Evolutionary conservation across 2,329 filamentous ascomycete species (phyloP), one percentile per base, ranked within the genome.

Genomic region (Sclerotinia sclerotiorum): DNA sequence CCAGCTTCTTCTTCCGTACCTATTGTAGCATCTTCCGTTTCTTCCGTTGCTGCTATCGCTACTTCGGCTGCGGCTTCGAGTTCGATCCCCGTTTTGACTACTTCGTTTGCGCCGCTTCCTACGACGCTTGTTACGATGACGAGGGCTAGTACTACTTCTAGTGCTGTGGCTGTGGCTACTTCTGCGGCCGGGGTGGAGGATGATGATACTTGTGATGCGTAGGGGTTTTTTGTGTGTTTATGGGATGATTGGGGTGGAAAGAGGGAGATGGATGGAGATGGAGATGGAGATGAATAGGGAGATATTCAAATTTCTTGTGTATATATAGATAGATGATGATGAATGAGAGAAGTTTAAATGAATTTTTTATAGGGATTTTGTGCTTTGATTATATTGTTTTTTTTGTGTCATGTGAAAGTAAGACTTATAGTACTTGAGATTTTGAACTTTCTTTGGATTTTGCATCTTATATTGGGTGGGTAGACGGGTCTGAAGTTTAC

Each of bases 181-280:
- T 24, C 46, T 46, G 42, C 57, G 13, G 24, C 65, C 0, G 5
- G 39, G n/a, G 65, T 8, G 17, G 65, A 35, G 2, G 56, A 54
- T 62, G 55, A 61, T 19, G 57, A 68, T 24, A 17, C 57, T 39
- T 68, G 65, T n/a, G 65, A 56, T 27, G 57, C 57, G 27, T 68
- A 63, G 63, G 39, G 17, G 7, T 5, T 49, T 13, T 21, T 11
- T 13, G 19, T 32, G 56, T 32, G 21, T n/a, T 21, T 46, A 29
- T 46, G 27, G 24, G 44, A 17, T 27, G 49, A 13, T 11, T 11
- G 10, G 1, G 5, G 46, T 3, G 39, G 13, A 42, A 42, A 42
- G 39, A 13, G 5, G 54, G 2, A 13, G 32, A 29, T 5, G 39
- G 39, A 19, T 5, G 39, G 24, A 19, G n/a, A 44, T 8, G 15